A percentile compares a stretch with the other conserved stretches of the same genome.
Conservation (phyloP, 75 land plant genomes). For the Pinus albicaulis region DNA sequence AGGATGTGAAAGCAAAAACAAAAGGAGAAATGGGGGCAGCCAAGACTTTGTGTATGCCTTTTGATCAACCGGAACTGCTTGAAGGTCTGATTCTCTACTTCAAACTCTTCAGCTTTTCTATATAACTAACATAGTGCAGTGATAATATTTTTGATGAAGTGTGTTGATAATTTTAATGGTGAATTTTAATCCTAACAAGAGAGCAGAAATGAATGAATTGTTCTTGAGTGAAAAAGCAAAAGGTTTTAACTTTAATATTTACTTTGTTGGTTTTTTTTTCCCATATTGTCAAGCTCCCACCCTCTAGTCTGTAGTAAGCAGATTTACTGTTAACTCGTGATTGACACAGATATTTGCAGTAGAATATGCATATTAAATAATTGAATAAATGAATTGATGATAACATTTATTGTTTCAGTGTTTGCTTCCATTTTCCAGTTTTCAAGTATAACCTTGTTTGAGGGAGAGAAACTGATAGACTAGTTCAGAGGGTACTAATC, state of each 20-base stretch:
- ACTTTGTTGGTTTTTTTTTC: too few relatives aligned
- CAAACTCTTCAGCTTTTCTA: not conserved
- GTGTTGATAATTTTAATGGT: not conserved
- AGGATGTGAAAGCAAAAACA: slow-evolving; percentile 91
- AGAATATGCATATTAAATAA: too few relatives aligned
- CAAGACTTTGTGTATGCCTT: slow-evolving; percentile 93
- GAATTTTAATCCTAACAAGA: not conserved
- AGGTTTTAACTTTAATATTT: too few relatives aligned
- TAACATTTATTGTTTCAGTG: not conserved
- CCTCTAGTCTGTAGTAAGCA: too few relatives aligned
- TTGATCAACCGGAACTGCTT: slow-evolving; percentile 83
- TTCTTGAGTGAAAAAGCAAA: too few relatives aligned
- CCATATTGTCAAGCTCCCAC: too few relatives aligned
- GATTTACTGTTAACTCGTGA: too few relatives aligned
- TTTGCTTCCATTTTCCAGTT: not conserved
- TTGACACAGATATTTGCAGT: too few relatives aligned
- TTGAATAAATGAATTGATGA: too few relatives aligned
- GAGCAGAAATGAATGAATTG: not conserved
- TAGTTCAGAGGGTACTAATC: not conserved
- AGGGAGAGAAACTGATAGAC: not conserved
- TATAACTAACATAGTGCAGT: not conserved
- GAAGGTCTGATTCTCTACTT: slow-evolving; percentile 55
- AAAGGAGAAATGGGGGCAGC: slow-evolving; percentile 98
- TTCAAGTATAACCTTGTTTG: not conserved
- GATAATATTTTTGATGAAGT: not conserved